phyloP scores from a whole-genome alignment of 2,329 filamentous ascomycete species.

The Cryphonectria nitschkei region DNA sequence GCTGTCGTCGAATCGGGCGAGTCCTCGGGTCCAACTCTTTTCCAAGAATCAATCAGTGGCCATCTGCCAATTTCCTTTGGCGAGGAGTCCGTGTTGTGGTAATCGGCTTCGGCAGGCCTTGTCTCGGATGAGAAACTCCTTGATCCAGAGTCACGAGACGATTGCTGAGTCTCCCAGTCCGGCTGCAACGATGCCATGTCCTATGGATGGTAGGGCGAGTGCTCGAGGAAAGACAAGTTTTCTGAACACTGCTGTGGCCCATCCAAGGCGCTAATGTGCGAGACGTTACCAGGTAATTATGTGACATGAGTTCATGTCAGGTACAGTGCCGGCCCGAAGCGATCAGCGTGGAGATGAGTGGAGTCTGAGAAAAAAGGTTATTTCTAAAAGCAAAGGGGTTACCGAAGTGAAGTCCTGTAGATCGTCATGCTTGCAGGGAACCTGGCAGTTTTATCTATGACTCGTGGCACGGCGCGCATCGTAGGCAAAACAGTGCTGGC shows the following conservation, averaged over 20 bases:
- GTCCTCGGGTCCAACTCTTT: background rate
- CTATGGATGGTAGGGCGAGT: background rate
- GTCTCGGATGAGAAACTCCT: no score
- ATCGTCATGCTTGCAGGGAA: background rate
- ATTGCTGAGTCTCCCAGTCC: slow-evolving; percentile 22
- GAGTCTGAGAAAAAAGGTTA: slow-evolving; percentile 1
- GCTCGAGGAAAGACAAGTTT: background rate
- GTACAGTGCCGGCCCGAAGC: background rate
- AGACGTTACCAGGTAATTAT: background rate
- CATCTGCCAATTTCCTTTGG: background rate
- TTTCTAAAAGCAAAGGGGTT: background rate
- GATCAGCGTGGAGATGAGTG: background rate
- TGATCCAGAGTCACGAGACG: background rate
- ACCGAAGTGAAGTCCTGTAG: background rate
- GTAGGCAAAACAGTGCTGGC: background rate
- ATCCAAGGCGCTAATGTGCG: background rate
- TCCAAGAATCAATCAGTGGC: background rate
- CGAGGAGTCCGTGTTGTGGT: background rate
- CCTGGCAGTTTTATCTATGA: background rate
- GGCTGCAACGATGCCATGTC: slow-evolving; percentile 14
- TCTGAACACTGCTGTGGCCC: background rate
- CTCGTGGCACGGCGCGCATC: background rate
- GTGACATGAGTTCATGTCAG: background rate
- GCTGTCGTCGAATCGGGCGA: background rate
- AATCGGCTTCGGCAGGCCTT: no score